Conservation (phyloP, 495 filamentous ascomycete species). For the Aspergillus campestris region DNA sequence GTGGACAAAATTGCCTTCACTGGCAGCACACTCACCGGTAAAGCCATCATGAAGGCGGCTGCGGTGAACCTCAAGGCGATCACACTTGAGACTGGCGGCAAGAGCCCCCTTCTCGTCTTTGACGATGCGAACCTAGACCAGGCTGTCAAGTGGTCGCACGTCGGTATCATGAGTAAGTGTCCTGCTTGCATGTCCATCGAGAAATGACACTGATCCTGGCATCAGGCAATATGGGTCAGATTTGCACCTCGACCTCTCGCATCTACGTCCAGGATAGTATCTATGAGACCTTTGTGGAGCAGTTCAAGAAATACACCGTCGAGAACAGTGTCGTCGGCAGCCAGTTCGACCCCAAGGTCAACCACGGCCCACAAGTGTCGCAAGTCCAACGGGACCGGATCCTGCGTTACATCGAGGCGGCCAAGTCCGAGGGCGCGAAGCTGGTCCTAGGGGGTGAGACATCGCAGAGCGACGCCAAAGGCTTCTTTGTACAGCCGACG, state of each 20-base stretch:
- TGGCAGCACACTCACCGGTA: slow-evolving; percentile 67
- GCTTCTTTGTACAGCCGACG: slow-evolving; percentile 87
- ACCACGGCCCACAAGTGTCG: slow-evolving; percentile 90
- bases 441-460: slow-evolving; percentile 62
- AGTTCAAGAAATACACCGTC: slow-evolving; percentile 65
- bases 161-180: slow-evolving; percentile 53
- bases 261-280: slow-evolving; percentile 19
- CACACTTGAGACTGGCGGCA: slow-evolving; percentile 77
- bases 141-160: slow-evolving; percentile 72
- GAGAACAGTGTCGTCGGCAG: slow-evolving; percentile 67
- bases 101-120: slow-evolving; percentile 73
- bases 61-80: slow-evolving; percentile 77
- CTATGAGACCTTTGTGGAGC: slow-evolving; percentile 60
- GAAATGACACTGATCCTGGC: too few relatives aligned
- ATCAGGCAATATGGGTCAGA: too few relatives aligned
- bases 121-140: slow-evolving; percentile 77
- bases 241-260: too few relatives aligned
- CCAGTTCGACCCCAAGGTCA: slow-evolving; percentile 68
- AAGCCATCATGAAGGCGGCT: slow-evolving; percentile 80
- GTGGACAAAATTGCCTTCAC: slow-evolving; percentile 88
- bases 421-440: slow-evolving; percentile 68
- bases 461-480: slow-evolving; percentile 58
- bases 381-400: slow-evolving; percentile 79
- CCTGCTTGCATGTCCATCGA: too few relatives aligned
- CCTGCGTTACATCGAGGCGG: slow-evolving; percentile 79